phyloP scores from a whole-genome alignment of 2,329 filamentous ascomycete species.

The Fusarium verrucosum region DNA sequence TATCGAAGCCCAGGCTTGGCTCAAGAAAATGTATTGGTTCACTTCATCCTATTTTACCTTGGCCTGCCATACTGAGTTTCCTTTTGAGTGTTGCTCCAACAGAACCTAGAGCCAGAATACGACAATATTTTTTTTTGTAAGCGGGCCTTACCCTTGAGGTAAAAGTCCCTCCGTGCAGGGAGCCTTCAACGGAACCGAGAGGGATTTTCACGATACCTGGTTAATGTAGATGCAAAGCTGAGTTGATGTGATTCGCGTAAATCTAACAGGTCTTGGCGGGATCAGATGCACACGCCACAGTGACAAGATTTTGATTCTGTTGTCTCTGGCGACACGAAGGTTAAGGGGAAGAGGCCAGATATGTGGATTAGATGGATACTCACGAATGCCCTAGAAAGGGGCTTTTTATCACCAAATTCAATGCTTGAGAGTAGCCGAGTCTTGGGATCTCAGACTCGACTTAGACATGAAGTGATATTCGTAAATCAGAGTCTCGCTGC shows the following conservation, averaged over 20 bases:
- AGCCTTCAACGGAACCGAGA: not conserved
- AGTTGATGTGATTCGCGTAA: not conserved
- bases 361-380: not conserved
- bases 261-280: not conserved
- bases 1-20: not conserved
- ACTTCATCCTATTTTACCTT: not conserved
- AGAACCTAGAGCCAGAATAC: not conserved
- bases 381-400: not conserved
- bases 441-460: not conserved
- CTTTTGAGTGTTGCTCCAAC: not conserved
- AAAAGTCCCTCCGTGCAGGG: not conserved
- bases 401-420: not conserved
- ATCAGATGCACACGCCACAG: conserved; percentile 3
- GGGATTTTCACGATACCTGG: not conserved
- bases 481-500: conserved; percentile 1
- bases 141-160: not conserved
- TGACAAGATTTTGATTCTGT: not conserved
- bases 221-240: not conserved
- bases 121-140: not conserved
- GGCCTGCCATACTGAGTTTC: not conserved
- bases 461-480: not conserved
- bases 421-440: not conserved
- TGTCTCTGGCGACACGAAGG: not conserved
- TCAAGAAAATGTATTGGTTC: not conserved
- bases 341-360: not conserved